Conservation (phyloP, 2,329 filamentous ascomycete genomes). For the Xylaria sp. region DNA sequence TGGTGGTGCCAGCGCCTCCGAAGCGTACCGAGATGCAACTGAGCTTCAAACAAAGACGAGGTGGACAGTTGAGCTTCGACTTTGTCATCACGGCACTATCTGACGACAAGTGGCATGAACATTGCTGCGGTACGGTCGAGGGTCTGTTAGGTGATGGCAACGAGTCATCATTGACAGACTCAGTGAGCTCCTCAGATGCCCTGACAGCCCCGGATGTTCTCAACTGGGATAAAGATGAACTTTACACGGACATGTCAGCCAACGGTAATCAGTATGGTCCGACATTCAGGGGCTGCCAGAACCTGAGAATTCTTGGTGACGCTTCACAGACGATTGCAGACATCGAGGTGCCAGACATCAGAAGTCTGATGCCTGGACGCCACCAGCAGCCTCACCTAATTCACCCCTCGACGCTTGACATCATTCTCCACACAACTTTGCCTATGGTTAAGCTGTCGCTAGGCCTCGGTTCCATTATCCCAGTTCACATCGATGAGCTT, state of each 20-base stretch:
- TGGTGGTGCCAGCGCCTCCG: slow-evolving; percentile 12
- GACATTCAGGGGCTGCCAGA: neutral
- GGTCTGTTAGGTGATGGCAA: neutral
- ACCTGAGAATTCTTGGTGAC: neutral
- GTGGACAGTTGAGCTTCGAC: neutral
- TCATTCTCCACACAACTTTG: slow-evolving; percentile 12
- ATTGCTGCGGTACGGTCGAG: slow-evolving; percentile 6
- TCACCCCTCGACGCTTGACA: slow-evolving; percentile 18
- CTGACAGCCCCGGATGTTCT: neutral
- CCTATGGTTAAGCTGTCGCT: slow-evolving; percentile 6
- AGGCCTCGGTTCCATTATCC: slow-evolving; percentile 16
- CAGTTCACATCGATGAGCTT: slow-evolving; percentile 16
- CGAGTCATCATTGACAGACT: neutral
- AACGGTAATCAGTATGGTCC: neutral
- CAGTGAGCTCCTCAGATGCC: neutral
- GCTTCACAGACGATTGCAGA: neutral
- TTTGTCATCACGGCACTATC: slow-evolving; percentile 11
- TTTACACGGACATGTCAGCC: neutral
- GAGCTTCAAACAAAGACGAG: slow-evolving; percentile 5
- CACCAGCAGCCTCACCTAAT: slow-evolving; percentile 10
- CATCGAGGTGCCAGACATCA: slow-evolving; percentile 6
- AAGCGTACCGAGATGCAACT: slow-evolving; percentile 16
- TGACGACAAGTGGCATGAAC: slow-evolving; percentile 14
- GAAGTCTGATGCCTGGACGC: slow-evolving; percentile 10
- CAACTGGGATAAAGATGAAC: neutral